Base-by-base conservation (phyloP, 169 alveolate genomes). In the Cyclospora cayetanensis region DNA sequence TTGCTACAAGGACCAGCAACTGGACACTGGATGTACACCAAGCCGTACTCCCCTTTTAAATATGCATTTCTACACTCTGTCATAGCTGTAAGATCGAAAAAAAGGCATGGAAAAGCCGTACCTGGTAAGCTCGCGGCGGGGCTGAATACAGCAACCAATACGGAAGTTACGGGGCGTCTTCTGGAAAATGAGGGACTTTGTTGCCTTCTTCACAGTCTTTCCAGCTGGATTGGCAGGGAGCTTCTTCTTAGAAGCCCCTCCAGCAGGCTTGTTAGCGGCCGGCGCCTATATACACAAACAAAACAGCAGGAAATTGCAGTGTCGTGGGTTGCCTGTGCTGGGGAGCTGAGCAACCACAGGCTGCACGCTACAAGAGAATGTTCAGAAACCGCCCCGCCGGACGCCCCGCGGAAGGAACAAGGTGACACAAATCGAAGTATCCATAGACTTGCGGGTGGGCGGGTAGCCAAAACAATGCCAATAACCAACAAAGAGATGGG, bases 81-180 rank as follows among this genome's bases (percentile, higher is more conserved):
- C n/a, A n/a, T n/a, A n/a, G n/a, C n/a, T n/a, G n/a, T 4, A 9
- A 1, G 68, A 7, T 53, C 2, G 1, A 22, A n/a, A 65, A 65
- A 4, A 25, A 4, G 42, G 37, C 12, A 4, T 7, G 77, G 12
- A n/a, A 18, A 22, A 34, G 18, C n/a, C 96, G 63, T 92, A 97
- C 94, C 98, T 95, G 85, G 97, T 95, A 79, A 97, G 95, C 89
- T 97, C 98, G 43, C 97, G 95, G 94, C 96, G 95, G 65, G 98
- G 98, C 96, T 95, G 97, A 91, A 98, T 96, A 94, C 94, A 97
- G 46, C 98, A 97, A 70, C 99, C 99, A 55, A 97, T 94, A 86
- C 98, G 96, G 93, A 94, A 97, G 96, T 95, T 97, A 42, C 97
- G 95, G 25, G 96, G 95, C 50, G 90, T 93, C 89, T 93, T 93